phyloP scores from a whole-genome alignment of 2,329 filamentous ascomycete genomes.

The Fusarium sp. region DNA sequence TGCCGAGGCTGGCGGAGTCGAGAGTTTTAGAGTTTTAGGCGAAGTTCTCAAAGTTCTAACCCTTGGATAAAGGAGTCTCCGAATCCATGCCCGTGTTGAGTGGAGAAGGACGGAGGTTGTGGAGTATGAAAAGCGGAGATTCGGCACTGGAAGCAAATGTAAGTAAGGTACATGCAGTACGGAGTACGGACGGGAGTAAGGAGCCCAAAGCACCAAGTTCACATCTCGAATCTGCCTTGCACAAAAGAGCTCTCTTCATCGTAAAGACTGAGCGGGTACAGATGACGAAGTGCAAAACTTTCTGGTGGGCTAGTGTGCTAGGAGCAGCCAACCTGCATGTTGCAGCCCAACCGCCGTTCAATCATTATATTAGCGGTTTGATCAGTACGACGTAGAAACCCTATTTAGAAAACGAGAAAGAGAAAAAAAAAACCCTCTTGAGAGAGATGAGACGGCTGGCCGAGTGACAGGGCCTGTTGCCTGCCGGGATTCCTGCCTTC shows the following conservation, averaged over 20 bases:
- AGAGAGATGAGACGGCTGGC: neutral
- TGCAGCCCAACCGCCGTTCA: conserved; percentile 7
- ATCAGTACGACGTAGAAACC: conserved; percentile 10
- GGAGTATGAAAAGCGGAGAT: conserved; percentile 4
- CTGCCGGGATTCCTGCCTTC: neutral
- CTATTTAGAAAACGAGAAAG: conserved; percentile 3
- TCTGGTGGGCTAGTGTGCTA: conserved; percentile 10
- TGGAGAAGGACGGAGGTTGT: conserved; percentile 13
- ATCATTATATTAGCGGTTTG: neutral
- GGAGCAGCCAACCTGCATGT: conserved; percentile 2
- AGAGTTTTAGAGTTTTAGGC: conserved; percentile 41
- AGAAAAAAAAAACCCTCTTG: neutral
- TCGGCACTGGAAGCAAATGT: neutral
- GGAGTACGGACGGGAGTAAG: neutral
- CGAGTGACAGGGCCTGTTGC: neutral
- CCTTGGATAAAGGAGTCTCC: neutral
- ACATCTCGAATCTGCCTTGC: neutral
- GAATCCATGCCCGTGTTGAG: neutral
- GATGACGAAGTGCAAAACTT: conserved; percentile 19
- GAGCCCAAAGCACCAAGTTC: neutral
- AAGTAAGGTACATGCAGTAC: neutral
- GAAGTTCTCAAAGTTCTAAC: conserved; percentile 19
- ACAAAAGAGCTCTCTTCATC: neutral
- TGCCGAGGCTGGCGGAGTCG: conserved; percentile 4
- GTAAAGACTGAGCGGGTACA: neutral